Percentiles rank a stretch among this genome's conserved stretches.
Conservation (phyloP, 2,329 filamentous ascomycete genomes). For the Aspergillus nomiae region DNA sequence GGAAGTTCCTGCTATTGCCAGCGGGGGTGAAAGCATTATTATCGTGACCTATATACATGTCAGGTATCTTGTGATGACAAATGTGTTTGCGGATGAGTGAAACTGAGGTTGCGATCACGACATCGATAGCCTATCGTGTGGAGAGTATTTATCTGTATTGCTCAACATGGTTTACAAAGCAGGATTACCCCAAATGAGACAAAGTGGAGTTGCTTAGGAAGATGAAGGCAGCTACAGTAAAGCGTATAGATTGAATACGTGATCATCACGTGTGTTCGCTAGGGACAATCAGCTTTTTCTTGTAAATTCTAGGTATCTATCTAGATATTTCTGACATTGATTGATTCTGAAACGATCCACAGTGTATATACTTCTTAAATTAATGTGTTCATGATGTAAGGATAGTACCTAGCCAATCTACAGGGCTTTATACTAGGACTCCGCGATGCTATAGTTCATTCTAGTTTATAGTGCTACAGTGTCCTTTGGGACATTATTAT, state of each 20-base stretch:
- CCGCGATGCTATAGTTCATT: neutral
- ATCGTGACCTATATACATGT: neutral
- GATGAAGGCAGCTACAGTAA: neutral
- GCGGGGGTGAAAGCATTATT: neutral
- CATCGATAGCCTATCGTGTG: conserved; percentile 2
- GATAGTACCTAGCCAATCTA: neutral
- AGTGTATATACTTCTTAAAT: neutral
- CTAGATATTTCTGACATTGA: too few species aligned
- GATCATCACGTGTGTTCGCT: neutral
- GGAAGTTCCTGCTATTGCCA: neutral
- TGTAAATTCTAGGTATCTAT: neutral
- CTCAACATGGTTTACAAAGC: neutral
- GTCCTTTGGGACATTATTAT: too few species aligned
- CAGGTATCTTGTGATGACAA: neutral
- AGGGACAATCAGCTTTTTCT: neutral
- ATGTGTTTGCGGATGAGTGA: neutral
- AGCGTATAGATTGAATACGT: neutral
- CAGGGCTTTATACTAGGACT: neutral
- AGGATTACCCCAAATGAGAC: neutral
- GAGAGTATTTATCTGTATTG: neutral
- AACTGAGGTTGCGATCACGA: neutral
- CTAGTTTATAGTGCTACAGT: too few species aligned
- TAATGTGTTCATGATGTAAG: neutral
- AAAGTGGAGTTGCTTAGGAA: neutral
- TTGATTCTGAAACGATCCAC: neutral